Percentiles rank a stretch among this genome's conserved stretches.
Conservation (phyloP, 106 monocot species). For the Dendrobium officinale region DNA sequence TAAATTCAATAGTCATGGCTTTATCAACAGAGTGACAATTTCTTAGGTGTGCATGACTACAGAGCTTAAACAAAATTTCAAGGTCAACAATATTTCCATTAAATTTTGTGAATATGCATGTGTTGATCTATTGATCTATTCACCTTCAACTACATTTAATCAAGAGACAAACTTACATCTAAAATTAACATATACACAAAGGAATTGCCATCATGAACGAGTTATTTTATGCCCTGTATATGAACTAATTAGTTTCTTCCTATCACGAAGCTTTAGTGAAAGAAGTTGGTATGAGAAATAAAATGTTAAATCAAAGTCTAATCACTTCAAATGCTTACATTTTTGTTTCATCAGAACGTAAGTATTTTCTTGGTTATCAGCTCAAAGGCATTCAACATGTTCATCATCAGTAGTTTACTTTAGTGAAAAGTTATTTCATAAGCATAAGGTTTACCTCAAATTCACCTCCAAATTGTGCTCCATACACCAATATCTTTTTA, state of each 20-base stretch:
- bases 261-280: neutral
- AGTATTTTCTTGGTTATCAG: neutral
- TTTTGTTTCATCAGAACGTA: neutral
- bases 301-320: neutral
- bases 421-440: neutral
- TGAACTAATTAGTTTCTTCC: neutral
- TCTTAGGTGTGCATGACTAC: too few species aligned
- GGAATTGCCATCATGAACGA: neutral
- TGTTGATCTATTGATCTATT: neutral
- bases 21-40: too few species aligned
- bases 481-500: constrained; percentile 98
- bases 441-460: constrained; percentile 56
- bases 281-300: neutral
- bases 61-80: too few species aligned
- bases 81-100: too few species aligned
- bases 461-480: constrained; percentile 80
- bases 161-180: neutral
- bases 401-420: neutral
- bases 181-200: neutral
- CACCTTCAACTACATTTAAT: neutral
- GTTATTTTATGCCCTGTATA: too few species aligned
- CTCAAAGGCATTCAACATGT: neutral
- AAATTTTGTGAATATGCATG: too few species aligned
- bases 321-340: neutral
- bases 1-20: too few species aligned